Base-by-base conservation (phyloP, 371 early-diverging fungal genomes). In the Mucor circinelloides region DNA sequence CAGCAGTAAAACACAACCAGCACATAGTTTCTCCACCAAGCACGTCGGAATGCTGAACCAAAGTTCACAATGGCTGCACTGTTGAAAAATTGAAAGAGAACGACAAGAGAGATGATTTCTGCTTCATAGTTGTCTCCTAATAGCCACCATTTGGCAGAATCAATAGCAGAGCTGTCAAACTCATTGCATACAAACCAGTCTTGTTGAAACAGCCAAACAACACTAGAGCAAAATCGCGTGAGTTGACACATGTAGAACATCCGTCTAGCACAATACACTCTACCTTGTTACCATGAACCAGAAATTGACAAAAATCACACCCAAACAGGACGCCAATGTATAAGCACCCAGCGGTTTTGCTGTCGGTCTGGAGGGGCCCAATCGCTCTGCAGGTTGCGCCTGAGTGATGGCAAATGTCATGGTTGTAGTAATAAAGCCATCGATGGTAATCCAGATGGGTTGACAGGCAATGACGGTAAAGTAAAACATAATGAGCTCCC, bases 51-150 rank as follows among this genome's bases (percentile, higher is more conserved):
- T 34, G 76, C 72, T 67, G 79, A 73, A 7, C 92, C 92, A 64
- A 89, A 87, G 73, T 88, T 91, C 63, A 85, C 86, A 15, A 84
- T 76, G 32, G 87, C 84, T 8, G 88, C 89, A 50, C 87, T 86
- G 66, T 81, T 84, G 60, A 88, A 77, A 60, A 89, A 85, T 66
- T 87, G 87, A 70, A 85, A 88, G 21, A 89, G 74, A 63, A 81
- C 83, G 4, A 85, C 73, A 28, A 87, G 73, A 8, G 87, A 68
- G 25, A 91, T 58, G 3, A 77, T 68, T 21, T 79, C 80, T 25
- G 84, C 85, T 77, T 93, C 93, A 69, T 78, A 93, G 69, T 91
- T 91, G 70, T 93, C 93, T 21, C 87, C 89, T 30, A 91, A 71
- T 34, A 91, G 77, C 88, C 89, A 91, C 92, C 91, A 93, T 60